phyloP scores from a whole-genome alignment of 2,329 filamentous ascomycete species.

The Amphichorda felina region DNA sequence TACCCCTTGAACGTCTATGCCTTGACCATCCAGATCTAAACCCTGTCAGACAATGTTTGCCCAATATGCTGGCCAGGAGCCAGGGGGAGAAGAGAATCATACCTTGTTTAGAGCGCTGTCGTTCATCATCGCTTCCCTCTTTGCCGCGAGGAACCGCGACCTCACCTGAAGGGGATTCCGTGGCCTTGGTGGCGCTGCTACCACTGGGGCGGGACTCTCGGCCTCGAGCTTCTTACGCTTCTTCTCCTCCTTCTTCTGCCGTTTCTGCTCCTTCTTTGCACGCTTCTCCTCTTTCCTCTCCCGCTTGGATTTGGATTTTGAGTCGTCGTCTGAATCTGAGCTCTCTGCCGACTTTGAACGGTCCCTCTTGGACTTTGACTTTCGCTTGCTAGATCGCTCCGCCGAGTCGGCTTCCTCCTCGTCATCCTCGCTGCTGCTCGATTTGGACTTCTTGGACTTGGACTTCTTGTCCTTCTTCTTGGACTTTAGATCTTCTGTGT shows the following conservation, averaged over 20 bases:
- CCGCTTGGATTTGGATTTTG: conserved; percentile 7
- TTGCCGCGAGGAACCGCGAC: conserved; percentile 77
- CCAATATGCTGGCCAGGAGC: not conserved
- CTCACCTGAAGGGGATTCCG: conserved; percentile 55
- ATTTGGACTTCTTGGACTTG: conserved; percentile 16
- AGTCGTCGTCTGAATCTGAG: conserved; percentile 2
- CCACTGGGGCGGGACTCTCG: conserved; percentile 26
- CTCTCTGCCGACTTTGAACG: conserved; percentile 1
- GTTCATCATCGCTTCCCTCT: conserved; percentile 73
- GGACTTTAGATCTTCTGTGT: conserved; percentile 11
- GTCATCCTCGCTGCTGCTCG: conserved; percentile 1
- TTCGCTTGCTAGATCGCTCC: conserved; percentile 9
- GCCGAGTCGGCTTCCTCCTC: not conserved
- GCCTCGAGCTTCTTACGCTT: conserved; percentile 36
- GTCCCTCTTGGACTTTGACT: conserved; percentile 10
- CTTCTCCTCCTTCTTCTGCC: conserved; percentile 31
- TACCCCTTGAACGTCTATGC: no score
- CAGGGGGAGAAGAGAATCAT: not conserved
- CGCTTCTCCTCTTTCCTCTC: conserved; percentile 30
- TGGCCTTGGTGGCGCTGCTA: conserved; percentile 36
- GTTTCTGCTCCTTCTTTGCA: conserved; percentile 36
- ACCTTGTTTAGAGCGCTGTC: conserved; percentile 79
- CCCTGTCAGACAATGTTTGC: not conserved
- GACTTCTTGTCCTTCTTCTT: conserved; percentile 22
- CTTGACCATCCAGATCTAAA: conserved; percentile 60